Evolutionary conservation across 139 green algal genomes (phyloP).

Genomic region (Closterium sp.): DNA sequence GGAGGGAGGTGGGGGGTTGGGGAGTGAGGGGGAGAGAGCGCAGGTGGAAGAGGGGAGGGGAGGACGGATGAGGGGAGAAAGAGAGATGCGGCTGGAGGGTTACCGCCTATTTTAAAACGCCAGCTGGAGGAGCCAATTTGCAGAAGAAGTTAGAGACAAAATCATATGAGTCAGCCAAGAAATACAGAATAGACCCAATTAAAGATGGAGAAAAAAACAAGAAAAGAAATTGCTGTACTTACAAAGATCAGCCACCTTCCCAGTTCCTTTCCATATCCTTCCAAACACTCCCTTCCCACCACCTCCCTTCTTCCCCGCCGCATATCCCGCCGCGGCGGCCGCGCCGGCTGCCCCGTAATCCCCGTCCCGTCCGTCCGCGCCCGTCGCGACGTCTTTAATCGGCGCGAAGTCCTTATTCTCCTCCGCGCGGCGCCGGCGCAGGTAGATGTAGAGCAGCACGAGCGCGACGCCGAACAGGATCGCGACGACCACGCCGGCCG

Average conservation of each 20-base stretch:
- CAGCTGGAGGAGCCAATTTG: too few species aligned
- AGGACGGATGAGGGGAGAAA: too few species aligned
- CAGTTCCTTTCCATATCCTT: neutral
- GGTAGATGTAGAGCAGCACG: neutral
- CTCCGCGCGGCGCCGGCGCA: neutral
- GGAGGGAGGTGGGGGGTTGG: neutral
- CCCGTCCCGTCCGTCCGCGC: neutral
- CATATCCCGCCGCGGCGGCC: too few species aligned
- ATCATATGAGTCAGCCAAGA: too few species aligned
- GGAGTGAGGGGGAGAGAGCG: neutral
- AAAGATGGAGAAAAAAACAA: neutral
- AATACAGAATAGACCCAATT: too few species aligned
- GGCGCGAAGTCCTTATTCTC: neutral
- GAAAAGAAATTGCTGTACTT: neutral
- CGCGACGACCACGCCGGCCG: neutral
- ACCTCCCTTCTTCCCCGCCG: neutral
- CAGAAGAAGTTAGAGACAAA: too few species aligned
- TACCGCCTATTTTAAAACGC: too few species aligned
- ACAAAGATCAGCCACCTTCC: neutral
- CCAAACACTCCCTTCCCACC: neutral
- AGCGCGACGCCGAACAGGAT: neutral
- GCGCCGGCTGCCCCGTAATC: neutral
- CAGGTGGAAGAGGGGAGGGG: neutral
- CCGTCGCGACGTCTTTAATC: neutral
- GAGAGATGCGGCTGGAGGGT: too few species aligned